Base-by-base conservation (phyloP, 495 filamentous ascomycete genomes). In the Parachaetomium inaequale region DNA sequence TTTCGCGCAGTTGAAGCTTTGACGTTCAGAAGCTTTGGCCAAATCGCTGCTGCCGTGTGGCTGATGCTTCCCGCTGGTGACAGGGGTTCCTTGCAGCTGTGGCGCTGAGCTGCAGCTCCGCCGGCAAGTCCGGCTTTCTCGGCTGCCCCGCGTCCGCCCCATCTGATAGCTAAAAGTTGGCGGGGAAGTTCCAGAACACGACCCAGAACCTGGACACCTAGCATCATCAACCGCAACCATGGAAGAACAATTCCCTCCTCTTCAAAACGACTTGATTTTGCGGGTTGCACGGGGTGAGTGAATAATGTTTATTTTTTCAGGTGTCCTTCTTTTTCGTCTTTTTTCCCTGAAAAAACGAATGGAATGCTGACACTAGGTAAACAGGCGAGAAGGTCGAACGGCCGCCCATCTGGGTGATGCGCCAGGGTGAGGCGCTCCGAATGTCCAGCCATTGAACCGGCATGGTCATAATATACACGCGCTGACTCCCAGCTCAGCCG, bases 391-490 rank as follows among this genome's bases (percentile, higher is more conserved):
- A 85, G 69, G 91, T 97, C 61, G 91, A 96, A 71, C 86, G 93
- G 57, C 86, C 95, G 58, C 94, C 94, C 51, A 88, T 94, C 77
- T 98, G 94, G 95, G 91, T 98, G 69, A 98, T 98, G 94, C 89
- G 94, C 75, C 94, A 97, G 85, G 92, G 92, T 93, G 79, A 71
- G 70, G 21, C 62, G 31, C 55, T 31, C 59, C 36, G 25, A 17
- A 14, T 29, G n/a, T 32, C 55, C 28, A 46, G 43, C 28, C 55
- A 10, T 21, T 28, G 19, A 17, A 3, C n/a, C 47, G 36, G 42
- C 59, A 47, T 53, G 53, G 23, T 8, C 46, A 43, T 19, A 4
- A 31, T 36, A 31, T 36, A 17, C 42, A 45, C n/a, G 34, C 49
- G 47, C 71, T 70, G 59, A 68, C 65, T 54, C 14, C n/a, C 55